phyloP scores from a whole-genome alignment of 2,329 filamentous ascomycete genomes.

The Diaporthe capsici region DNA sequence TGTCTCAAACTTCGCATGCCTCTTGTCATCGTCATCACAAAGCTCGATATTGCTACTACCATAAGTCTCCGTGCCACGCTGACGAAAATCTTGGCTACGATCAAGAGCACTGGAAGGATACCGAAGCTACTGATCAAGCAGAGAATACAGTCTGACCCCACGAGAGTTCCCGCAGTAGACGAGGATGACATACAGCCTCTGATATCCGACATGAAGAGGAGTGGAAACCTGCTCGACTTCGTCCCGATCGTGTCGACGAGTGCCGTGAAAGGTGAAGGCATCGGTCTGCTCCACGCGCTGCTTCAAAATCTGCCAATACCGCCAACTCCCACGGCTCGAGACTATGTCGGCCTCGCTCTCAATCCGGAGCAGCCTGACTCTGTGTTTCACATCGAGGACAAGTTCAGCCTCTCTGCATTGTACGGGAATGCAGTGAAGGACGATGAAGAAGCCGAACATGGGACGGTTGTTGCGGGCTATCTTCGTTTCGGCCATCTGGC shows the following conservation, averaged over 20 bases:
- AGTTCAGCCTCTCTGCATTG: slow-evolving; percentile 81
- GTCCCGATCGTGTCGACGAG: slow-evolving; percentile 93
- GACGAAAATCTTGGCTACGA: slow-evolving; percentile 78
- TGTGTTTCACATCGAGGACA: slow-evolving; percentile 92
- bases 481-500: slow-evolving; percentile 83
- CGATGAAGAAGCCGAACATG: slow-evolving; percentile 61
- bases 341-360: slow-evolving; percentile 67
- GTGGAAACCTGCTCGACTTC: slow-evolving; percentile 59
- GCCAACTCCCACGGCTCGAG: slow-evolving; percentile 63
- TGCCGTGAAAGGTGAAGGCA: slow-evolving; percentile 85
- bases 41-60: slow-evolving; percentile 88
- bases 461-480: slow-evolving; percentile 87
- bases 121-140: slow-evolving; percentile 80
- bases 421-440: slow-evolving; percentile 64
- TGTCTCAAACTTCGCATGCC: slow-evolving; percentile 86
- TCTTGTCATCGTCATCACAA: slow-evolving; percentile 87
- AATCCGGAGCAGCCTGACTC: slow-evolving; percentile 73
- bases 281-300: slow-evolving; percentile 85
- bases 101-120: slow-evolving; percentile 82
- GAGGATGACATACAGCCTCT: slow-evolving; percentile 70
- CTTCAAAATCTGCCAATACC: slow-evolving; percentile 82
- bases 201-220: slow-evolving; percentile 63
- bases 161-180: slow-evolving; percentile 69
- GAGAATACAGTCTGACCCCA: slow-evolving; percentile 64
- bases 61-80: slow-evolving; percentile 78